Evolutionary conservation across 2,329 filamentous ascomycete species (phyloP), one percentile per base, ranked within the genome.

Genomic region (Aspergillus sp.): DNA sequence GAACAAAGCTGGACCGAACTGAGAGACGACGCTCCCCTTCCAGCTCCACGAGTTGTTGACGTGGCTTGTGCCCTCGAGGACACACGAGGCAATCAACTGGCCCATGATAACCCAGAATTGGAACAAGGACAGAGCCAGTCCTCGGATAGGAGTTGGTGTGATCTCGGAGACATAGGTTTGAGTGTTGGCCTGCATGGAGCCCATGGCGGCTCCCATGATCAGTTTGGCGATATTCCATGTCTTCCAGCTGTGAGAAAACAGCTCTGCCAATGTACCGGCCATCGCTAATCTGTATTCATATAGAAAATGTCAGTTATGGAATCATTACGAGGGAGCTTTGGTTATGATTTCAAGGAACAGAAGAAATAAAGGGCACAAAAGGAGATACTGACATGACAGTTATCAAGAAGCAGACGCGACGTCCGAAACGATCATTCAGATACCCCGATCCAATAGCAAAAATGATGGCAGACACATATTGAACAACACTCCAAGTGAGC

Each of bases 91-190:
- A 17, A 53, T 53, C 1, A 53, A 9, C 50, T 53, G 50, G 13
- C 50, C 50, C 28, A 38, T 10, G 15, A 53, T 53, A 9, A 53
- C 32, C 50, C 50, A 53, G 30, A 53, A 53, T 30, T 53, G 50
- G 19, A 53, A 53, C 30, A 53, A 30, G 8, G 50, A 53, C 4
- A 53, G 50, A 7, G 50, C 36, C 30, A 53, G 28, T 7, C 50
- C 50, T 15, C 50, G 50, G 15, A 53, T 53, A 3, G 50, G 13
- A n/a, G 50, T 53, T 39, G 50, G 50, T 9, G 50, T 53, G 50
- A 53, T 53, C 15, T 53, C 50, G 4, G 50, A 53, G 23, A 53
- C 50, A 21, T 19, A 53, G 2, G 50, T 53, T 38, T 53, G 50
- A 3, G 50, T 53, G 17, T 39, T 53, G n/a, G 30, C 30, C 15